Conservation (phyloP, 2,329 filamentous ascomycete genomes). For the Cladosporium oxysporum region DNA sequence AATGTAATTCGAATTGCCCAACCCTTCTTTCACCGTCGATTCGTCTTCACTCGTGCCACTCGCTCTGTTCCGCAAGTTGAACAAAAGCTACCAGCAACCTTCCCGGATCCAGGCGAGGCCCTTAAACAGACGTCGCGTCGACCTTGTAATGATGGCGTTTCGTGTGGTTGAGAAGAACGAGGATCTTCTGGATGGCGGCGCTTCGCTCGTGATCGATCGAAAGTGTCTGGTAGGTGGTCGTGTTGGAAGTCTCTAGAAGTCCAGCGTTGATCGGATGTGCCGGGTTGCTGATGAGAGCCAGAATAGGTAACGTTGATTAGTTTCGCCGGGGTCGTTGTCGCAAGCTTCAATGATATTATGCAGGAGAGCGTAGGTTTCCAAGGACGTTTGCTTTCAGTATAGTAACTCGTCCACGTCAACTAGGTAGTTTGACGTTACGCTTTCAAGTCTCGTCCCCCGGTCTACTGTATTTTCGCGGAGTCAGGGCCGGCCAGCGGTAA, state of each 20-base stretch:
- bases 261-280: conserved; percentile 6
- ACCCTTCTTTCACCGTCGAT: not conserved
- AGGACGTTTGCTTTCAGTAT: not conserved
- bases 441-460: conserved; percentile 13
- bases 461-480: conserved; percentile 7
- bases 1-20: no score
- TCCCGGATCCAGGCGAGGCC: not conserved
- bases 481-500: conserved; percentile 19
- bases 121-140: not conserved
- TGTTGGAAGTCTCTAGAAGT: not conserved
- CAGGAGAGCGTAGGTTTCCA: not conserved
- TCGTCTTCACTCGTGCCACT: not conserved
- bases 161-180: not conserved
- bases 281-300: not conserved
- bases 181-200: not conserved
- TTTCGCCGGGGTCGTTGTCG: not conserved
- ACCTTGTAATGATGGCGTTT: not conserved
- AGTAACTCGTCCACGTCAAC: not conserved
- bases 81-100: conserved; percentile 2
- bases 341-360: not conserved
- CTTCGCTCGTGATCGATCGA: not conserved
- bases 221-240: not conserved
- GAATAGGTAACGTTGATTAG: not conserved
- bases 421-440: conserved; percentile 1
- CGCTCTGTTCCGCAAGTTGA: not conserved